A percentile compares a stretch with the other conserved stretches of the same genome.
These are phyloP conservation scores for Populus nigra DNA, from an alignment of 345 rosid genomes.

Conservation along the genomic window DNA sequence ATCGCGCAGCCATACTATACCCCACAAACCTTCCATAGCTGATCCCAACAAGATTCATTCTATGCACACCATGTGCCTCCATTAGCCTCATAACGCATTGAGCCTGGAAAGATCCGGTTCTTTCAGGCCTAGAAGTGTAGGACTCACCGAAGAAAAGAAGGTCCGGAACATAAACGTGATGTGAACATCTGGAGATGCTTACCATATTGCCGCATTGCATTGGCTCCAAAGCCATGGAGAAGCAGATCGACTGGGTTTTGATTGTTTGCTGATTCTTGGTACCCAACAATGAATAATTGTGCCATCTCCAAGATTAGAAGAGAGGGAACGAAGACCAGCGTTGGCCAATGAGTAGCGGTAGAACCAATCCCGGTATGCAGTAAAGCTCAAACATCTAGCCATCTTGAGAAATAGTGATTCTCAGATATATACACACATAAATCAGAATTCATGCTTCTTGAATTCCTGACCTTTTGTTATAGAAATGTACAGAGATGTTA, in stretches of 20 bases:
- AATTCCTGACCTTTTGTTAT: neutral
- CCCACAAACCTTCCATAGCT: conserved; percentile 85
- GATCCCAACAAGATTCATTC: conserved; percentile 59
- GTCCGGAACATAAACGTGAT: conserved; percentile 58
- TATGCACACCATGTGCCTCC: conserved; percentile 46
- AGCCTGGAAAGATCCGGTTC: conserved; percentile 68
- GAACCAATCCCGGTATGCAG: conserved; percentile 58
- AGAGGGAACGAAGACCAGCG: conserved; percentile 52
- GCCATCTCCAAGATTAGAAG: conserved; percentile 51
- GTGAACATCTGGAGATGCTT: conserved; percentile 58
- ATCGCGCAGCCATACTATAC: conserved; percentile 63
- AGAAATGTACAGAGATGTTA: neutral
- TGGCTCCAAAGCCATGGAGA: conserved; percentile 74
- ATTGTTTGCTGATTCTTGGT: conserved; percentile 36
- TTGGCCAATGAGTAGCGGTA: conserved; percentile 50
- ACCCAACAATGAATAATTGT: conserved; percentile 76
- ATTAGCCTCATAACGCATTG: conserved; percentile 49
- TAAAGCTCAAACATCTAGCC: conserved; percentile 57
- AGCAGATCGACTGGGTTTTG: conserved; percentile 57
- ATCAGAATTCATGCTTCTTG: neutral
- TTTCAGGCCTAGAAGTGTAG: conserved; percentile 39
- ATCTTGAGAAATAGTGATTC: neutral
- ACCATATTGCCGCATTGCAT: conserved; percentile 79
- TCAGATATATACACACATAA: no score
- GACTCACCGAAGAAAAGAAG: conserved; percentile 68